Percentiles rank a stretch among this genome's conserved stretches.
Evolutionary conservation across 257 asterid species (phyloP).

Genomic region (Fraxinus excelsior): DNA sequence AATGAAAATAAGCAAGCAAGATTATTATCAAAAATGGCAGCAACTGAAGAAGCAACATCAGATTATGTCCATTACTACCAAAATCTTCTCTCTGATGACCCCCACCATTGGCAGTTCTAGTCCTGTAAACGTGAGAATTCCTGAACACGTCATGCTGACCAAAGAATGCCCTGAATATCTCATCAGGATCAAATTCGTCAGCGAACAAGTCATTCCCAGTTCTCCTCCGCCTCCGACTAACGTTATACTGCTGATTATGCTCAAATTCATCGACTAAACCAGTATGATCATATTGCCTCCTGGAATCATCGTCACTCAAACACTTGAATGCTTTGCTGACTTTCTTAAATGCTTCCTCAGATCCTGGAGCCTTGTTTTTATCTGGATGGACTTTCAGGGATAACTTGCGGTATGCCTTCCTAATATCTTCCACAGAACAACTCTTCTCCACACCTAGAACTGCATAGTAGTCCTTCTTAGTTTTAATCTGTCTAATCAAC

Average conservation of each 20-base stretch:
- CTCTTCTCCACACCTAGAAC: constrained; percentile 85
- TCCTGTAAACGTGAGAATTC: constrained; percentile 67
- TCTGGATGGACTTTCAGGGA: constrained; percentile 98
- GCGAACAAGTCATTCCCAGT: constrained; percentile 57
- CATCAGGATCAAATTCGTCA: constrained; percentile 82
- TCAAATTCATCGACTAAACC: constrained; percentile 87
- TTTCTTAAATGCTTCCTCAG: constrained; percentile 94
- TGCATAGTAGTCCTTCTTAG: constrained; percentile 75
- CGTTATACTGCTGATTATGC: constrained; percentile 51
- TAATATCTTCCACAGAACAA: constrained; percentile 82
- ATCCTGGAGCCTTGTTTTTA: constrained; percentile 93
- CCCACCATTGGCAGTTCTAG: constrained; percentile 48
- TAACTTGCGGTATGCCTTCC: constrained; percentile 85
- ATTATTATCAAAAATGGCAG: constrained; percentile 76
- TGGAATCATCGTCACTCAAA: constrained; percentile 84
- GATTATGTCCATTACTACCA: constrained; percentile 64
- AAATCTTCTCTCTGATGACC: constrained; percentile 68
- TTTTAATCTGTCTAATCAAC: constrained; percentile 73
- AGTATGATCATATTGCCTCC: constrained; percentile 88
- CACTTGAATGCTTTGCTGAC: constrained; percentile 93
- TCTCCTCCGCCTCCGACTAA: constrained; percentile 63
- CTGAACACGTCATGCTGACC: constrained; percentile 71
- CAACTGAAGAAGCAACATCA: constrained; percentile 75
- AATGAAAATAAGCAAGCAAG: constrained; percentile 89
- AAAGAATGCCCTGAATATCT: constrained; percentile 84